Conservation (phyloP, 257 asterid genomes). For the Rubia yunnanensis region DNA sequence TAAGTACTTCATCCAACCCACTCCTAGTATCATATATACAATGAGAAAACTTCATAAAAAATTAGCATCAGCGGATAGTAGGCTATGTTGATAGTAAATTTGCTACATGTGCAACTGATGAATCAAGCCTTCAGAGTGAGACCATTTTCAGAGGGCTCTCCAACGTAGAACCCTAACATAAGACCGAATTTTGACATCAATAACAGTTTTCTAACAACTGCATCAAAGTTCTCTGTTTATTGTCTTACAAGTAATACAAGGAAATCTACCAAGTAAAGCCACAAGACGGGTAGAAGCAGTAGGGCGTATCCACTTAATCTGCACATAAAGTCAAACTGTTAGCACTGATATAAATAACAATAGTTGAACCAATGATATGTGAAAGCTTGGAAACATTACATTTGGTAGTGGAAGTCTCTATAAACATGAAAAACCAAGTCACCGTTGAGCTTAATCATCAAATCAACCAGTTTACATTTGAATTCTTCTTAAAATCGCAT, state of each 20-base stretch:
- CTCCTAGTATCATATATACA: too few species aligned
- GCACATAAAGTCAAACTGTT: constrained; percentile 16
- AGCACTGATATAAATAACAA: background rate
- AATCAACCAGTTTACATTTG: too few species aligned
- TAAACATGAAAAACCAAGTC: too few species aligned
- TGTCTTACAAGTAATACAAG: constrained; percentile 88
- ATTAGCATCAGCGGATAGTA: constrained; percentile 78
- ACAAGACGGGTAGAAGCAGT: constrained; percentile 99
- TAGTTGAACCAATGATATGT: background rate
- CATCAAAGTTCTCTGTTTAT: constrained; percentile 6
- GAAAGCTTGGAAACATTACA: constrained; percentile 35
- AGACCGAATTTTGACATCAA: background rate
- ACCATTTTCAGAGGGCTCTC: constrained; percentile 87
- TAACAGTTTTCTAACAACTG: background rate
- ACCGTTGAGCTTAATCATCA: too few species aligned
- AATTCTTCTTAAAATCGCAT: too few species aligned
- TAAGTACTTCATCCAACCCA: too few species aligned
- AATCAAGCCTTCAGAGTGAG: constrained; percentile 79
- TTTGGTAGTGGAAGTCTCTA: constrained; percentile 82
- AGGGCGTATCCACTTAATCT: constrained; percentile 99
- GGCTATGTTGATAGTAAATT: constrained; percentile 92
- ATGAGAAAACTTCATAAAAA: constrained; percentile 4
- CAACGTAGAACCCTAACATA: constrained; percentile 80
- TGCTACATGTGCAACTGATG: constrained; percentile 91
- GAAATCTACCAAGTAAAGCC: constrained; percentile 86